These are phyloP conservation scores for Colletotrichum camelliae DNA, from an alignment of 2,329 filamentous ascomycete species.

Conservation along the genomic window DNA sequence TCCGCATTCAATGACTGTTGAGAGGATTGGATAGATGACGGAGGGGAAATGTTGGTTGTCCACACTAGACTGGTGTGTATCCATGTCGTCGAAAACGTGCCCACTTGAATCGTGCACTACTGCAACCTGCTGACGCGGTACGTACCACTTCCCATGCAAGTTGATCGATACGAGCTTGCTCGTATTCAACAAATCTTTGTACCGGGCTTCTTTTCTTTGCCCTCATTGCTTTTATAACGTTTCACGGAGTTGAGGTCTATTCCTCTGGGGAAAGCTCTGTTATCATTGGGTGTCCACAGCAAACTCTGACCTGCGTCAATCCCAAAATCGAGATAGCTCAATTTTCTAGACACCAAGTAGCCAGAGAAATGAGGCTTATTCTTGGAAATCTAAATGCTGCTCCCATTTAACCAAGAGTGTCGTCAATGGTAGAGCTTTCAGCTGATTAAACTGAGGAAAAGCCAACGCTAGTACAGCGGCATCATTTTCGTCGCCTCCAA, in stretches of 20 bases:
- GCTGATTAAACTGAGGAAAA: background rate
- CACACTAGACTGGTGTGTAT: background rate
- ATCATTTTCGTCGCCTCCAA: background rate
- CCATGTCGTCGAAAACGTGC: background rate
- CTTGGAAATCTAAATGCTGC: fast-evolving
- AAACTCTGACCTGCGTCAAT: too few relatives aligned
- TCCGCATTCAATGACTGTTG: background rate
- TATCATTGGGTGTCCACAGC: background rate
- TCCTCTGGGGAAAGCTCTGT: background rate
- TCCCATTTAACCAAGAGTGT: background rate
- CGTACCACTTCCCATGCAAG: background rate
- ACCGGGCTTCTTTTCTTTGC: background rate
- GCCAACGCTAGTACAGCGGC: background rate
- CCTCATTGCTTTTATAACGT: background rate
- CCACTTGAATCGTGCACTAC: background rate
- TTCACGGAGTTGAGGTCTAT: too few relatives aligned
- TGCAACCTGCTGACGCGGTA: background rate
- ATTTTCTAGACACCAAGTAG: background rate
- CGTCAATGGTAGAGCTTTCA: background rate
- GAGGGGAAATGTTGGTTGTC: background rate
- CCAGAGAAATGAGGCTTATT: background rate
- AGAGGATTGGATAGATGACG: background rate
- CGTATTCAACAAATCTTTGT: background rate
- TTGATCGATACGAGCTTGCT: background rate
- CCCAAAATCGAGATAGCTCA: background rate